A percentile compares a stretch with the other conserved stretches of the same genome.
These are phyloP conservation scores for Saraca asoca DNA, from an alignment of 331 rosid genomes.

Conservation along the genomic window DNA sequence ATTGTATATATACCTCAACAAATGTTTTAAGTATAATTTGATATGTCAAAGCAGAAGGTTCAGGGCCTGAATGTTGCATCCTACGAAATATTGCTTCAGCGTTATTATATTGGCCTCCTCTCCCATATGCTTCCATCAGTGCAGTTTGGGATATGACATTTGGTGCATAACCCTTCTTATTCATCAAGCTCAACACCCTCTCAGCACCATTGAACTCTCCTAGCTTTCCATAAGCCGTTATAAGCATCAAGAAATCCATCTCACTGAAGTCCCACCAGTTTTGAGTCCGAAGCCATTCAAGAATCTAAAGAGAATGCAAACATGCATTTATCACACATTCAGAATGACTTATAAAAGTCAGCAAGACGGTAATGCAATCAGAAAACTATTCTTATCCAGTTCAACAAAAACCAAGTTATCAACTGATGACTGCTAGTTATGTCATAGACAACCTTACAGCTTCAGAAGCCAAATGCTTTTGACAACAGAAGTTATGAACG, in stretches of 20 bases:
- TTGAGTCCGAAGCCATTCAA: slow-evolving; percentile 82
- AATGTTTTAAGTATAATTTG: slow-evolving; percentile 80
- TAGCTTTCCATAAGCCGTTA: slow-evolving; percentile 88
- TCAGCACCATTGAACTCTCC: slow-evolving; percentile 80
- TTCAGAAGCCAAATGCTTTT: not conserved
- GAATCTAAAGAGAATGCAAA: slow-evolving; percentile 57
- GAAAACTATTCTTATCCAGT: not conserved
- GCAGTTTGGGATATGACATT: slow-evolving; percentile 87
- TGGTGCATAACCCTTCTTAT: slow-evolving; percentile 67
- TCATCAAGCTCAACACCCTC: slow-evolving; percentile 67
- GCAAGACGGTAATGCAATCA: slow-evolving; percentile 8
- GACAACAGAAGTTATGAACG: not conserved
- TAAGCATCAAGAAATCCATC: slow-evolving; percentile 90
- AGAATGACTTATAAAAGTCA: slow-evolving; percentile 17
- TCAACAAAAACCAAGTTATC: slow-evolving; percentile 1
- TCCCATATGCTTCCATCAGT: slow-evolving; percentile 98
- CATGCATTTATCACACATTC: slow-evolving; percentile 16
- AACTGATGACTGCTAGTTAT: not conserved
- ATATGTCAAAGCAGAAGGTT: slow-evolving; percentile 84
- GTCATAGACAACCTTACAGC: not conserved
- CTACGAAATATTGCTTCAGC: slow-evolving; percentile 91
- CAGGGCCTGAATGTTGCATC: slow-evolving; percentile 87
- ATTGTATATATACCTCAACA: slow-evolving; percentile 58
- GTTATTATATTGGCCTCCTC: slow-evolving; percentile 65
- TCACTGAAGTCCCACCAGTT: slow-evolving; percentile 88